Percentiles rank a stretch among this genome's conserved stretches.
These are phyloP conservation scores for Leishmania braziliensis DNA, from an alignment of 208 protist species.

Conservation along the genomic window DNA sequence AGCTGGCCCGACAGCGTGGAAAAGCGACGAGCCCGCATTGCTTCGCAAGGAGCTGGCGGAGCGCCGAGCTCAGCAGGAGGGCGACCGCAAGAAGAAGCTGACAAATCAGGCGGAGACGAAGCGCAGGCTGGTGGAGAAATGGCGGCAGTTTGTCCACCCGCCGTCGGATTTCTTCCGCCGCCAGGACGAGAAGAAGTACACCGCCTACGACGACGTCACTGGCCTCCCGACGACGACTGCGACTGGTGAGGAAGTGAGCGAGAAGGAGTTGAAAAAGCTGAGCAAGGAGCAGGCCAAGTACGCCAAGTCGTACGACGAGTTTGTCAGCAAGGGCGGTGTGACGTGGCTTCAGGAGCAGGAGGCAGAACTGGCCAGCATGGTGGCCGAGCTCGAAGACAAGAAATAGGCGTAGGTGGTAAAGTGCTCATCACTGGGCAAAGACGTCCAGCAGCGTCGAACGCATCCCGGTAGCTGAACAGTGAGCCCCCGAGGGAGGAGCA, in stretches of 20 bases:
- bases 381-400: constrained; percentile 18
- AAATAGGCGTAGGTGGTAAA: background rate
- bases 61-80: constrained; percentile 38
- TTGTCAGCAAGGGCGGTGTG: constrained; percentile 55
- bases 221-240: constrained; percentile 52
- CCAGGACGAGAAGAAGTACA: constrained; percentile 49
- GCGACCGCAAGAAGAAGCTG: constrained; percentile 32
- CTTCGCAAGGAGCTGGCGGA: constrained; percentile 61
- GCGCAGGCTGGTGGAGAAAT: constrained; percentile 12
- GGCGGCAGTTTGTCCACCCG: no score
- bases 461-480: background rate
- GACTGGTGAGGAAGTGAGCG: constrained; percentile 45
- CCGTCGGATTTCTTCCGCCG: constrained; percentile 12
- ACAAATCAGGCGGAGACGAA: constrained; percentile 66
- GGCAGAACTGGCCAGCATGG: constrained; percentile 48
- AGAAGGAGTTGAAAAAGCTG: constrained; percentile 78
- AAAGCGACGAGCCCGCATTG: constrained; percentile 66
- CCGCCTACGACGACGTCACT: constrained; percentile 50
- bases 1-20: constrained; percentile 69
- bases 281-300: constrained; percentile 78
- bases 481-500: background rate
- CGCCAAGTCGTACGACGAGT: constrained; percentile 67
- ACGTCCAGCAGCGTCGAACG: background rate
- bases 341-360: constrained; percentile 49
- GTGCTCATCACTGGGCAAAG: background rate